Percentiles rank a stretch among this genome's conserved stretches.
phyloP scores from a whole-genome alignment of 495 filamentous ascomycete species.

The Hypoxylon fragiforme region DNA sequence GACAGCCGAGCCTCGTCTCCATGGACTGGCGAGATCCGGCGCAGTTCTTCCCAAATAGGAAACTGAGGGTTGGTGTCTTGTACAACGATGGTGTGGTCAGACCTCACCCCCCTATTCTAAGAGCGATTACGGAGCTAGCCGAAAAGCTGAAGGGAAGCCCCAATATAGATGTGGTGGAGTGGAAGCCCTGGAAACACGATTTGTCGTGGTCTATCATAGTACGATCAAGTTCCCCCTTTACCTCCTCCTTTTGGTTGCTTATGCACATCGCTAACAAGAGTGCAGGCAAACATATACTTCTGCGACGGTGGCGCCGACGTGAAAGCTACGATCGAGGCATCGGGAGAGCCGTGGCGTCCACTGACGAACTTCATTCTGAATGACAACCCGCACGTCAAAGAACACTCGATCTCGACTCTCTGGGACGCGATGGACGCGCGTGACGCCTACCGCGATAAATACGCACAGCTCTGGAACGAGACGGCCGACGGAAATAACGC shows the following conservation, averaged over 20 bases:
- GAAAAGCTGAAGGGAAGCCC: constrained; percentile 52
- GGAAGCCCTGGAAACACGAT: constrained; percentile 65
- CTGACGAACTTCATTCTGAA: constrained; percentile 53
- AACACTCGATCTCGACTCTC: constrained; percentile 41
- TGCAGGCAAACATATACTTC: constrained; percentile 49
- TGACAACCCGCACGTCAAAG: constrained; percentile 50
- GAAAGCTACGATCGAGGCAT: constrained; percentile 49
- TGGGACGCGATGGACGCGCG: constrained; percentile 46
- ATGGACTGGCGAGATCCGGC: constrained; percentile 59
- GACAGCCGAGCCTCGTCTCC: constrained; percentile 60
- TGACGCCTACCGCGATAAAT: constrained; percentile 61
- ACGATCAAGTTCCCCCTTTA: constrained; percentile 11
- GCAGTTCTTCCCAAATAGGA: constrained; percentile 36
- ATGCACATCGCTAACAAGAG: constrained; percentile 4
- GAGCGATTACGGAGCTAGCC: constrained; percentile 61
- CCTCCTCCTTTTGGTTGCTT: no score
- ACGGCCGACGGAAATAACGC: constrained; percentile 41
- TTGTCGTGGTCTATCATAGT: constrained; percentile 63
- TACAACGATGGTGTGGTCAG: constrained; percentile 72
- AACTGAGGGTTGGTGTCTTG: constrained; percentile 67
- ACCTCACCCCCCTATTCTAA: constrained; percentile 69
- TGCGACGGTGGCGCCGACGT: constrained; percentile 61
- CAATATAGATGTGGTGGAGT: constrained; percentile 62
- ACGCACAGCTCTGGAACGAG: constrained; percentile 62
- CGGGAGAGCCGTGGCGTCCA: constrained; percentile 60